These are phyloP conservation scores for Monascus ruber DNA, from an alignment of 2,329 filamentous ascomycete genomes.

Conservation along the genomic window DNA sequence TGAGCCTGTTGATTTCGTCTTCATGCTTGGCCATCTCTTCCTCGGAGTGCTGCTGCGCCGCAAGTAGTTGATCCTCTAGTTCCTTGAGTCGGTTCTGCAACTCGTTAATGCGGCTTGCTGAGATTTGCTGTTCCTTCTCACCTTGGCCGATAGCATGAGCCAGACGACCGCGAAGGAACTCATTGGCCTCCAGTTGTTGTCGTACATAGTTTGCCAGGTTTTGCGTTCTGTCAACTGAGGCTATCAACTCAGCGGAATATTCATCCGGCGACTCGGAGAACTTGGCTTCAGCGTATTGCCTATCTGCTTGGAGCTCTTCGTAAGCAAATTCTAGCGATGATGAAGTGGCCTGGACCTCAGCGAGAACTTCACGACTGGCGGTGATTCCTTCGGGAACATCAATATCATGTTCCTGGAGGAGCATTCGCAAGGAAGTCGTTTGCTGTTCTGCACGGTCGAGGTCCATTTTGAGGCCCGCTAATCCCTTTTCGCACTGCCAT, in stretches of 20 bases:
- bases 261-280: constrained; percentile 62
- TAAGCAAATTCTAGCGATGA: constrained; percentile 64
- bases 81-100: constrained; percentile 69
- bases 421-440: constrained; percentile 65
- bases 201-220: constrained; percentile 68
- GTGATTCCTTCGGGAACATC: constrained; percentile 53
- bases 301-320: constrained; percentile 57
- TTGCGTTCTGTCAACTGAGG: constrained; percentile 67
- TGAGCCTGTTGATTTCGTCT: constrained; percentile 65
- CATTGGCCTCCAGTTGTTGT: constrained; percentile 68
- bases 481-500: constrained; percentile 86
- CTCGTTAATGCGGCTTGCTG: constrained; percentile 68
- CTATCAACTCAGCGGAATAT: constrained; percentile 40
- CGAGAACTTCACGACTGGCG: constrained; percentile 31
- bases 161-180: constrained; percentile 62
- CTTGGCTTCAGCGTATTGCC: constrained; percentile 56
- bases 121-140: constrained; percentile 69
- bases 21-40: constrained; percentile 74
- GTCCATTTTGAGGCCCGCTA: constrained; percentile 87
- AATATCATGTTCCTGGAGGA: constrained; percentile 76
- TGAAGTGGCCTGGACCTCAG: constrained; percentile 48
- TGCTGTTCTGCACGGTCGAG: constrained; percentile 91
- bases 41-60: constrained; percentile 76
- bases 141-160: constrained; percentile 70
- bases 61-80: constrained; percentile 73